Percentiles rank a stretch among this genome's conserved stretches.
Evolutionary conservation across 164 flowering plant species (phyloP).

Genomic region (Litsea cubeba): DNA sequence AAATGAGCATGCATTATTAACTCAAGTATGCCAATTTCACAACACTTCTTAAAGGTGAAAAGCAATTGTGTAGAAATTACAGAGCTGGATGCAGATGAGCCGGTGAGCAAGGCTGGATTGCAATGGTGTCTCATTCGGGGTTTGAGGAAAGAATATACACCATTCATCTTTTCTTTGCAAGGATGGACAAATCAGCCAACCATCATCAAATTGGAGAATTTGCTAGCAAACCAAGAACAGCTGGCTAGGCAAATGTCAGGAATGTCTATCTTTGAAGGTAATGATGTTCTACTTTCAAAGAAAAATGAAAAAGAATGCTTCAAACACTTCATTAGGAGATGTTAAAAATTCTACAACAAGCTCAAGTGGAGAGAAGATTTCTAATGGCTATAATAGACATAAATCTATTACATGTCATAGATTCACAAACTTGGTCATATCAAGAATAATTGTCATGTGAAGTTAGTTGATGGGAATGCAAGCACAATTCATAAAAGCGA

Average conservation of each 20-base stretch:
- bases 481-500: background rate
- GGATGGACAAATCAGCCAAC: constrained; percentile 9
- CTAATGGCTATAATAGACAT: too few relatives aligned
- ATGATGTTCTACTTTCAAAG: background rate
- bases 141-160: constrained; percentile 2
- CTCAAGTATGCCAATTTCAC: background rate
- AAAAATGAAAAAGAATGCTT: background rate
- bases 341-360: background rate
- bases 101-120: background rate
- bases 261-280: background rate
- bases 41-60: background rate
- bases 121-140: constrained; percentile 4
- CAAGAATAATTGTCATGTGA: background rate
- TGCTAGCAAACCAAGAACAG: background rate
- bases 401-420: background rate
- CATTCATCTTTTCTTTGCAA: constrained; percentile 5
- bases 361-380: background rate
- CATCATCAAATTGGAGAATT: constrained; percentile 4
- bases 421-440: constrained; percentile 1
- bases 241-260: constrained; percentile 8
- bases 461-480: background rate
- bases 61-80: background rate
- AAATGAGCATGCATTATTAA: constrained; percentile 1
- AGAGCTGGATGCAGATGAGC: background rate
- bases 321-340: too few relatives aligned